Evolutionary conservation across 169 alveolate genomes (phyloP).

Genomic region (Babesia sp.): DNA sequence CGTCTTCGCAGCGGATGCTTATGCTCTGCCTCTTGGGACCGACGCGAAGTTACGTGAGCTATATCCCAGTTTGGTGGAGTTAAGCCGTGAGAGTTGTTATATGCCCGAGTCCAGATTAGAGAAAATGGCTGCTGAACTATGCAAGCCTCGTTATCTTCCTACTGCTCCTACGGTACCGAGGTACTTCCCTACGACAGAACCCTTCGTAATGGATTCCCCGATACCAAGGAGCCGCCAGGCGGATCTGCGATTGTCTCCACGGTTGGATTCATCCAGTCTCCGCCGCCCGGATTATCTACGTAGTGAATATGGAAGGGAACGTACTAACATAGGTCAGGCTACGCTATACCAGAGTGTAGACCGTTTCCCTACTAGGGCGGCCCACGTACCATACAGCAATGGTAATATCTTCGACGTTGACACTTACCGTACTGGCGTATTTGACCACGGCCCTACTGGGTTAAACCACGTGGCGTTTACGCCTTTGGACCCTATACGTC

Average conservation of each 20-base stretch:
- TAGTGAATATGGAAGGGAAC: background rate
- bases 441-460: background rate
- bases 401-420: constrained; percentile 10
- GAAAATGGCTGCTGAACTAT: constrained; percentile 38
- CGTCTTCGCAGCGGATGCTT: constrained; percentile 36
- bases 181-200: background rate
- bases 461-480: background rate
- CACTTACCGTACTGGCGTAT: background rate
- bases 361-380: background rate
- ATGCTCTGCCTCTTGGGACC: constrained; percentile 35
- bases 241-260: background rate
- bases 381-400: background rate
- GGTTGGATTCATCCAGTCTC: background rate
- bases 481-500: background rate
- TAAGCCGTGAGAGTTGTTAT: constrained; percentile 35
- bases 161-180: background rate
- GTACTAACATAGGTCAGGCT: background rate
- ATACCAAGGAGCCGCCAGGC: background rate
- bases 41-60: constrained; percentile 29
- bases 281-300: background rate
- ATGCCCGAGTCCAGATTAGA: constrained; percentile 38
- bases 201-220: constrained; percentile 3
- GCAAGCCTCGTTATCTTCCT: background rate
- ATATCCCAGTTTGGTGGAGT: constrained; percentile 44
- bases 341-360: background rate